Conservation (phyloP, 163 green algal species). For the Coccomyxa subellipsoidea region DNA sequence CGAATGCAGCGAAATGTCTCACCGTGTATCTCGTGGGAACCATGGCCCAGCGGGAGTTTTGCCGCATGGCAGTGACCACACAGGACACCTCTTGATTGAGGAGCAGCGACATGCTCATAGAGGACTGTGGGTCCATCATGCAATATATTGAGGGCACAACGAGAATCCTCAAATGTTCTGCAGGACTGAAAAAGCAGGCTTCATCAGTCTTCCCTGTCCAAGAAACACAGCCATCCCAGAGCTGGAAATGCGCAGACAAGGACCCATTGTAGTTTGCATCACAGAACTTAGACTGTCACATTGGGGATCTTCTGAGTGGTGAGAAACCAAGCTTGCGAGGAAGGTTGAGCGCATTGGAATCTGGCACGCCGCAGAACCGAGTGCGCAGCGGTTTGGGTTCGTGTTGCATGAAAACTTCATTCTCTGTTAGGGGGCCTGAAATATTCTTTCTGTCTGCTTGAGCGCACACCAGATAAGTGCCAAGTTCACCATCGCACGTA, state of each 20-base stretch:
- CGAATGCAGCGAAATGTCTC: not conserved
- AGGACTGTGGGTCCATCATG: slow-evolving; percentile 82
- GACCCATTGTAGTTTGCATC: not conserved
- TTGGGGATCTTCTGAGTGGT: too few species aligned
- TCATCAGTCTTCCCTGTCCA: not conserved
- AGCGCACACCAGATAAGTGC: too few species aligned
- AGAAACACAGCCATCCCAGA: not conserved
- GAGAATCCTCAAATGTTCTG: not conserved
- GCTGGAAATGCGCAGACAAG: not conserved
- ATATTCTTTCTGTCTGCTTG: too few species aligned
- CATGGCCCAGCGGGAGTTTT: slow-evolving; percentile 76
- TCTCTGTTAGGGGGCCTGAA: too few species aligned
- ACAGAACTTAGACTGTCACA: not conserved
- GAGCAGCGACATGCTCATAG: slow-evolving; percentile 66
- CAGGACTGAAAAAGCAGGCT: not conserved
- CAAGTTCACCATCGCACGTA: too few species aligned
- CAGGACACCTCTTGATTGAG: slow-evolving; percentile 73
- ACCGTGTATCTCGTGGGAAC: slow-evolving; percentile 62
- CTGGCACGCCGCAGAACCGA: too few species aligned
- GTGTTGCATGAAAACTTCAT: too few species aligned
- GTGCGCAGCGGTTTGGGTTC: too few species aligned
- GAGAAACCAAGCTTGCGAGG: too few species aligned
- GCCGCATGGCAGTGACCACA: slow-evolving; percentile 82
- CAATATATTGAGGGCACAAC: not conserved
- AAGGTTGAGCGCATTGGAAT: too few species aligned